phyloP scores from a whole-genome alignment of 805 yeast species.

The Vanderwaltozyma yarrowii region DNA sequence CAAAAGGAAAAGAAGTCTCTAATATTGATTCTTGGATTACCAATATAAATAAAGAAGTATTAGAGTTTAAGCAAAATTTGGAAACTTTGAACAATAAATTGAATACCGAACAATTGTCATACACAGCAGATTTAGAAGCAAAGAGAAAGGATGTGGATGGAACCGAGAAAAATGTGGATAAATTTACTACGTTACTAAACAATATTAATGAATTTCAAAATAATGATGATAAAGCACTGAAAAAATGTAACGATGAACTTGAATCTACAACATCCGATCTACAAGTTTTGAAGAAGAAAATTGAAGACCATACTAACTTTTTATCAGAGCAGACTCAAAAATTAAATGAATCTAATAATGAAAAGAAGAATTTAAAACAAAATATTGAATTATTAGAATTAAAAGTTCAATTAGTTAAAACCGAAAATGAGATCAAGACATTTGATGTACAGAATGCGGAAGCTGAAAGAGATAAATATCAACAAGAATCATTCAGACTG shows the following conservation, averaged over 20 bases:
- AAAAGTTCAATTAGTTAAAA: constrained; percentile 29
- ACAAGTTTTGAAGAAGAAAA: constrained; percentile 6
- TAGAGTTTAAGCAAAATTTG: not conserved
- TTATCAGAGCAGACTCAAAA: constrained; percentile 20
- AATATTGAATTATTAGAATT: constrained; percentile 50
- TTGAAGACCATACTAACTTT: constrained; percentile 10
- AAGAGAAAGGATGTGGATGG: too few relatives aligned
- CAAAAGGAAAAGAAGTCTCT: constrained; percentile 7
- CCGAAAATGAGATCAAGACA: constrained; percentile 32
- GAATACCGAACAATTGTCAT: too few relatives aligned
- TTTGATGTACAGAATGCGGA: constrained; percentile 52
- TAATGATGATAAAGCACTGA: constrained; percentile 5
- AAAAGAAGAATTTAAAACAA: constrained; percentile 53
- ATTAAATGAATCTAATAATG: constrained; percentile 46
- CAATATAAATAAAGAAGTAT: constrained; percentile 5
- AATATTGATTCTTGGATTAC: constrained; percentile 7
- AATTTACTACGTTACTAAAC: not conserved
- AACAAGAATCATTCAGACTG: constrained; percentile 43
- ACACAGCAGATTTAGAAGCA: too few relatives aligned
- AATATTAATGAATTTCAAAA: constrained; percentile 9
- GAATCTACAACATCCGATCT: not conserved
- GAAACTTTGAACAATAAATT: not conserved
- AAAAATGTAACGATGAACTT: constrained; percentile 15
- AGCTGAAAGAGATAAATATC: constrained; percentile 48
- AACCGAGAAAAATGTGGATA: not conserved